A percentile compares a stretch with the other conserved stretches of the same genome.
Evolutionary conservation across 345 rosid genomes (phyloP).

Genomic region (Viola odorata): DNA sequence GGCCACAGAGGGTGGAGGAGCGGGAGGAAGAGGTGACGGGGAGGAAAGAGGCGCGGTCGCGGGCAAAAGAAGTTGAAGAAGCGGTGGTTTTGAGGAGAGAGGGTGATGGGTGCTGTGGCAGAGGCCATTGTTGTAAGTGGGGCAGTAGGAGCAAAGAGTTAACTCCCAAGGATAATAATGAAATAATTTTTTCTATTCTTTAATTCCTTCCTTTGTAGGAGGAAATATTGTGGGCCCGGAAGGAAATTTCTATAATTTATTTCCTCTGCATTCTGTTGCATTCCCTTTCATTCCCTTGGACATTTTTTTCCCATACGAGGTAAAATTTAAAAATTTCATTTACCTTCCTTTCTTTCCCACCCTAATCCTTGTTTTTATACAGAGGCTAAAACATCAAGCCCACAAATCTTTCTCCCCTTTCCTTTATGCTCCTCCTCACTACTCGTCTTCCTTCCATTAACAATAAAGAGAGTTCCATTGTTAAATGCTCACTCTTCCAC

Average conservation of each 20-base stretch:
- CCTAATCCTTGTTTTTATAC: too few relatives aligned
- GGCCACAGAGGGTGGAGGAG: conserved; percentile 31
- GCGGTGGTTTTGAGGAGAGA: conserved; percentile 59
- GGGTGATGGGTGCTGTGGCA: conserved; percentile 53
- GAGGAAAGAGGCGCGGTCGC: conserved; percentile 36
- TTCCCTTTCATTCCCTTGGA: too few relatives aligned
- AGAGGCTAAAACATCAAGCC: not conserved
- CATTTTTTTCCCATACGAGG: too few relatives aligned
- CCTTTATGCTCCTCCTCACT: conserved; percentile 30
- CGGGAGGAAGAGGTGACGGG: conserved; percentile 33
- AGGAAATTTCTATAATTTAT: too few relatives aligned
- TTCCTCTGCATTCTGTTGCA: too few relatives aligned
- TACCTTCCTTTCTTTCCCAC: too few relatives aligned
- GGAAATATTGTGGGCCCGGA: too few relatives aligned
- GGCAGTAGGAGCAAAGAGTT: too few relatives aligned
- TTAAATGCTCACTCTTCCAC: conserved; percentile 47
- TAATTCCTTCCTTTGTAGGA: too few relatives aligned
- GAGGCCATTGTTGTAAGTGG: conserved; percentile 43
- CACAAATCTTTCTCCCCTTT: not conserved
- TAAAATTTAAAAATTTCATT: too few relatives aligned
- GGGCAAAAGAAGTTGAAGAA: conserved; percentile 27
- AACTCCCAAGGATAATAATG: too few relatives aligned
- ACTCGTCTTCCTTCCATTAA: not conserved
- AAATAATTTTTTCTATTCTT: too few relatives aligned
- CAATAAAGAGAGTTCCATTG: conserved; percentile 35